A percentile compares a stretch with the other conserved stretches of the same genome.
These are phyloP conservation scores for Trichocladium antarcticum DNA, from an alignment of 495 filamentous ascomycete genomes.

Conservation along the genomic window DNA sequence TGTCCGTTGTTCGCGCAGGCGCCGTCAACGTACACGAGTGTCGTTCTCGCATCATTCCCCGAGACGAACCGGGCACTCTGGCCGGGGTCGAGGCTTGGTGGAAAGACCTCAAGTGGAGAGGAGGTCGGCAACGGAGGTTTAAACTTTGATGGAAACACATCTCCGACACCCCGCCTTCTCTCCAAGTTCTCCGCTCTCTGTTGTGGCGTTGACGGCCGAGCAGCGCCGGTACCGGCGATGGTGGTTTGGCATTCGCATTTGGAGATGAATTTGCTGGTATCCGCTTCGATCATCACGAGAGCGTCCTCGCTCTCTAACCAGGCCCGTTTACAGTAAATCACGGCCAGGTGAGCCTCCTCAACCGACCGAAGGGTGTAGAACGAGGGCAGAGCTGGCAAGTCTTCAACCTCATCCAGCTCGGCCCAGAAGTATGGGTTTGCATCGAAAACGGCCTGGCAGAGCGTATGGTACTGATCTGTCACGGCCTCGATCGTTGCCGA, in stretches of 20 bases:
- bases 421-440: conserved; percentile 31
- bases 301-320: conserved; percentile 33
- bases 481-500: background rate
- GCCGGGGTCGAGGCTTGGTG: too few relatives aligned
- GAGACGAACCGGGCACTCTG: too few relatives aligned
- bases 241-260: background rate
- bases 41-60: too few relatives aligned
- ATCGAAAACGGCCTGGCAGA: conserved; percentile 20
- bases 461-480: conserved; percentile 21
- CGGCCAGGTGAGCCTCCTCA: conserved; percentile 24
- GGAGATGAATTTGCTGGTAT: conserved; percentile 19
- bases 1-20: too few relatives aligned
- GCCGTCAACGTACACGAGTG: too few relatives aligned
- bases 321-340: conserved; percentile 26
- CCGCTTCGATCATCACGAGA: conserved; percentile 20
- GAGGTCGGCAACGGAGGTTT: too few relatives aligned
- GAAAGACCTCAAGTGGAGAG: too few relatives aligned
- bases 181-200: too few relatives aligned
- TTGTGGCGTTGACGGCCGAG: too few relatives aligned
- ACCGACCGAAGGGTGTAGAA: conserved; percentile 12
- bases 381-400: conserved; percentile 6
- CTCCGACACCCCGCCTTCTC: too few relatives aligned
- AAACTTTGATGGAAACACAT: too few relatives aligned
- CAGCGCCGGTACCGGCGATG: too few relatives aligned
- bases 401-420: conserved; percentile 19